These are phyloP conservation scores for Quercus mongolica DNA, from an alignment of 306 rosid genomes.

Conservation along the genomic window DNA sequence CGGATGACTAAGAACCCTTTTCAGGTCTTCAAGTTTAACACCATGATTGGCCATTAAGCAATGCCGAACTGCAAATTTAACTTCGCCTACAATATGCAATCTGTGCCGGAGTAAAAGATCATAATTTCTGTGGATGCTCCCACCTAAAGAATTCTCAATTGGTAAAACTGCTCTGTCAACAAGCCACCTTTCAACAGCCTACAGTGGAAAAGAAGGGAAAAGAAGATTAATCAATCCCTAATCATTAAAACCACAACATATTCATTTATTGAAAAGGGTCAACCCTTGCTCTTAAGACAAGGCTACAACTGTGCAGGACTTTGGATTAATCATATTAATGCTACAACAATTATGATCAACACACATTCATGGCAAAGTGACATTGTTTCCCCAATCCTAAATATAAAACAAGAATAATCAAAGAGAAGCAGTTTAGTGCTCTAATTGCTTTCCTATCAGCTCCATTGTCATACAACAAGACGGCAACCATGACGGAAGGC, in stretches of 20 bases:
- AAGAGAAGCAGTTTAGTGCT: no score
- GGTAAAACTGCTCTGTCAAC: slow-evolving; percentile 98
- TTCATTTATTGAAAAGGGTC: neutral
- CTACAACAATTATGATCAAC: no score
- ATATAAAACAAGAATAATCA: no score
- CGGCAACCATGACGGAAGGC: no score
- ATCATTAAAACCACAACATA: neutral
- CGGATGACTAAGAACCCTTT: slow-evolving; percentile 90
- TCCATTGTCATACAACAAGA: no score
- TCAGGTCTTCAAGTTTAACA: slow-evolving; percentile 64
- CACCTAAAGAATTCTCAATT: slow-evolving; percentile 93
- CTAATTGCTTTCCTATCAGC: no score
- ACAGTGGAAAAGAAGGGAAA: slow-evolving; percentile 7
- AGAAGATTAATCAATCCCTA: neutral
- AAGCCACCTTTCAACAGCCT: slow-evolving; percentile 95
- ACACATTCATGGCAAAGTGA: no score
- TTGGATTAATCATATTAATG: neutral
- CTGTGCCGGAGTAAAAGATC: slow-evolving; percentile 91
- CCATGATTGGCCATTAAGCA: slow-evolving; percentile 88
- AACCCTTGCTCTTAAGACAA: neutral
- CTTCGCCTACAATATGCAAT: slow-evolving; percentile 95
- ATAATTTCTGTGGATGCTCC: slow-evolving; percentile 97
- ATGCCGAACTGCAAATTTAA: slow-evolving; percentile 84
- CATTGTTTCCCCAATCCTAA: neutral
- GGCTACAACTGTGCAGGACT: neutral